phyloP scores from a whole-genome alignment of 345 rosid genomes.

The Erodium maritimum region DNA sequence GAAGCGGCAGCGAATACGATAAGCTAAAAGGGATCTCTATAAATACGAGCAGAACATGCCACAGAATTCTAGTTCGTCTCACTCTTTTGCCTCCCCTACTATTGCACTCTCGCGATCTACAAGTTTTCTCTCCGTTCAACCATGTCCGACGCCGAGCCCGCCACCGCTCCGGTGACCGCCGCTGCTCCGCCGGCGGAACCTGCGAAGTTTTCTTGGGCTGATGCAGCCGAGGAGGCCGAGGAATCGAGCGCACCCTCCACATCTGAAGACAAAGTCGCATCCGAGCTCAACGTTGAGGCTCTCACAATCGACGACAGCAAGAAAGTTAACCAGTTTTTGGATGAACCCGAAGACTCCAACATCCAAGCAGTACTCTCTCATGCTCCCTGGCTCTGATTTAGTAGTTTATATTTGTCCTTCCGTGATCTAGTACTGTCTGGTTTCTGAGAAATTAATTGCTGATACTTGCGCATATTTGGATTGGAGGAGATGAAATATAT shows the following conservation, averaged over 20 bases:
- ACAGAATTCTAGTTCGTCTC: too few species aligned
- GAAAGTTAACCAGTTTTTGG: conserved; percentile 42
- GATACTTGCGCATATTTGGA: not conserved
- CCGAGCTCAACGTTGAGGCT: conserved; percentile 31
- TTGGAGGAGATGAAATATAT: not conserved
- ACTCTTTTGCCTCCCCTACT: too few species aligned
- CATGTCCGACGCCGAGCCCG: conserved; percentile 10
- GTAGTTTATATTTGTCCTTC: not conserved
- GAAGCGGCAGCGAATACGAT: too few species aligned
- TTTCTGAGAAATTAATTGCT: not conserved
- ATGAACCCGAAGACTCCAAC: conserved; percentile 76
- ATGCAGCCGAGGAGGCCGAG: conserved; percentile 33
- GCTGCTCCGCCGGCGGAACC: conserved; percentile 9
- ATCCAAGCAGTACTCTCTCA: conserved; percentile 51
- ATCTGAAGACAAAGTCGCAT: conserved; percentile 19
- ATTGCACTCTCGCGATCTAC: too few species aligned
- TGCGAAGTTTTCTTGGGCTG: conserved; percentile 48
- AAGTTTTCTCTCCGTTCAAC: not conserved
- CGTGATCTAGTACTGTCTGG: not conserved
- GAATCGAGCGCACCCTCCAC: conserved; percentile 23
- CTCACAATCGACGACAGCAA: conserved; percentile 42
- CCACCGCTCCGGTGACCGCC: conserved; percentile 4
- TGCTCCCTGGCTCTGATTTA: not conserved
- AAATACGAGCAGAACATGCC: too few species aligned
- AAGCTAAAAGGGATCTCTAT: too few species aligned